These are phyloP conservation scores for Solanum neorickii DNA, from an alignment of 257 asterid species.

Conservation along the genomic window DNA sequence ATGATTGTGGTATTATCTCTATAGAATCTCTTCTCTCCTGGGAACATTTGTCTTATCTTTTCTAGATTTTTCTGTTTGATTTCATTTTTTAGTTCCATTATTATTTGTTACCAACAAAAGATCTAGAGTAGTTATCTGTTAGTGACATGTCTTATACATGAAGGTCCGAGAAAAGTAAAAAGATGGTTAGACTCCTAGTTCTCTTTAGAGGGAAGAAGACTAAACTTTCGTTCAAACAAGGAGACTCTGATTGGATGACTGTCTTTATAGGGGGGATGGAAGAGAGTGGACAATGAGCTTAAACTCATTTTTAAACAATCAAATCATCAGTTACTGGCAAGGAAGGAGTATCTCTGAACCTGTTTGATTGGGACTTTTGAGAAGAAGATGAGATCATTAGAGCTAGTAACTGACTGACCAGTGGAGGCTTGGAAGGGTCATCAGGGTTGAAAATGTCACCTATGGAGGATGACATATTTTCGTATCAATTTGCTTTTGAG, in stretches of 20 bases:
- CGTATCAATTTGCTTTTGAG: not conserved
- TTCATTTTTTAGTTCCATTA: not conserved
- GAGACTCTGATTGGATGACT: not conserved
- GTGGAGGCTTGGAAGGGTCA: not conserved
- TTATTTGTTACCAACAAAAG: not conserved
- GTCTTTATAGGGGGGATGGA: not conserved
- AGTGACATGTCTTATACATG: not conserved
- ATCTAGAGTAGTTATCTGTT: not conserved
- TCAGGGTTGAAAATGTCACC: not conserved
- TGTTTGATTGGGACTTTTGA: not conserved
- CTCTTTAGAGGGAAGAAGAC: not conserved
- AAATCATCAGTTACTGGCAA: not conserved
- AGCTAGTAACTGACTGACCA: not conserved
- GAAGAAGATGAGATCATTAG: not conserved
- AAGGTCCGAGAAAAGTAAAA: not conserved
- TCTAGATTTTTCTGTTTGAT: not conserved
- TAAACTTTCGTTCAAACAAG: not conserved
- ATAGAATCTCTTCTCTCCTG: not conserved
- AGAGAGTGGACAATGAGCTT: not conserved
- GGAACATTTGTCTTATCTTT: not conserved
- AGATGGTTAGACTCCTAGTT: not conserved
- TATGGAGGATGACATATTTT: not conserved
- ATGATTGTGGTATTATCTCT: slow-evolving; percentile 50
- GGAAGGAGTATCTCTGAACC: not conserved
- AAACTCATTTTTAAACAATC: not conserved